Evolutionary conservation across 108 stramenopile species (phyloP).

Genomic region (Cyclotella atomus): DNA sequence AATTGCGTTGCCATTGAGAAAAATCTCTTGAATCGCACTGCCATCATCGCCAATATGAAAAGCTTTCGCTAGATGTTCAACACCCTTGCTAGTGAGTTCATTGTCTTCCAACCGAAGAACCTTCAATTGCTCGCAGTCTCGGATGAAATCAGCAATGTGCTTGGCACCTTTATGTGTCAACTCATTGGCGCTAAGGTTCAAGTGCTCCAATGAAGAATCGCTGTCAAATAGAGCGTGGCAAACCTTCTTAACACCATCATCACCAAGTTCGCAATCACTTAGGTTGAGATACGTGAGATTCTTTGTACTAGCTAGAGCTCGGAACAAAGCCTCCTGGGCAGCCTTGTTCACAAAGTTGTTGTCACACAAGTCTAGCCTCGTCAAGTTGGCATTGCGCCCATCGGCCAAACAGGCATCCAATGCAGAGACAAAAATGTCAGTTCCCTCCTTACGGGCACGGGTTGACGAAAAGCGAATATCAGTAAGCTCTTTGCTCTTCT

Average conservation of each 20-base stretch:
- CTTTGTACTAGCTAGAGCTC: conserved; percentile 28
- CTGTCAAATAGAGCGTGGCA: conserved; percentile 54
- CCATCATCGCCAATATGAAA: conserved; percentile 49
- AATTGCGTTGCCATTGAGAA: conserved; percentile 29
- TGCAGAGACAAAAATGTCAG: conserved; percentile 41
- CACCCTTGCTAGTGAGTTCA: conserved; percentile 49
- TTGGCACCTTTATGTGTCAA: conserved; percentile 42
- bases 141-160: conserved; percentile 51
- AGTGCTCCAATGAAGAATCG: conserved; percentile 45
- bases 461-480: conserved; percentile 57
- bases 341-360: conserved; percentile 54
- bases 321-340: conserved; percentile 41
- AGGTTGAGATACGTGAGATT: conserved; percentile 49
- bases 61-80: conserved; percentile 36
- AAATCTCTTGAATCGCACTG: conserved; percentile 43
- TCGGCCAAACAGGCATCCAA: conserved; percentile 36
- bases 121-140: conserved; percentile 42
- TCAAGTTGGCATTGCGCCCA: conserved; percentile 40
- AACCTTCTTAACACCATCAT: conserved; percentile 54
- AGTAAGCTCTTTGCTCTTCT: conserved; percentile 39
- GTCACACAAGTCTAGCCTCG: conserved; percentile 49
- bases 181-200: conserved; percentile 55
- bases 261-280: conserved; percentile 53
- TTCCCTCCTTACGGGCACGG: conserved; percentile 34
- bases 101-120: conserved; percentile 57